These are phyloP conservation scores for Fusarium falciforme DNA, from an alignment of 2,329 filamentous ascomycete genomes.

Conservation along the genomic window DNA sequence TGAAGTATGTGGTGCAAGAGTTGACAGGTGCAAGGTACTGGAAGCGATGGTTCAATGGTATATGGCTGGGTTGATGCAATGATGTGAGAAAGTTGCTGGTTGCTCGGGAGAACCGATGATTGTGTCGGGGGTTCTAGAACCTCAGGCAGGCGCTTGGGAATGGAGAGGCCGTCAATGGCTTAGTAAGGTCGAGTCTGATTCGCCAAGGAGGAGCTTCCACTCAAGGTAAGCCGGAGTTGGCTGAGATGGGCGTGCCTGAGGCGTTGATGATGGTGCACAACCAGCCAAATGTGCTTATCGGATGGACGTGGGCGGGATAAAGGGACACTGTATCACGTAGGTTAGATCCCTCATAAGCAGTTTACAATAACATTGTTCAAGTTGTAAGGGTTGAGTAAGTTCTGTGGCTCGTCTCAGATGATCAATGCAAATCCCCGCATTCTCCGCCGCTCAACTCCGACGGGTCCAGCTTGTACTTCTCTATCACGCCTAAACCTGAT, in stretches of 20 bases:
- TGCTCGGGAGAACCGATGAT: conserved; percentile 12
- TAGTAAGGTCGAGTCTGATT: conserved; percentile 26
- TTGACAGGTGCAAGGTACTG: not conserved
- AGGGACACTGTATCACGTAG: not conserved
- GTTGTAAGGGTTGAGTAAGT: not conserved
- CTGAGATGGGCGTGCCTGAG: not conserved
- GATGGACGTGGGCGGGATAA: not conserved
- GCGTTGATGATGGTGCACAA: not conserved
- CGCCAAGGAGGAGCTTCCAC: not conserved
- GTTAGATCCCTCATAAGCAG: not conserved
- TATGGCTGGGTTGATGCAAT: conserved; percentile 12
- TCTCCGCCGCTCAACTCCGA: not conserved
- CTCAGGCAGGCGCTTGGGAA: not conserved
- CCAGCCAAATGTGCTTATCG: not conserved
- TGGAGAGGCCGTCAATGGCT: conserved; percentile 16
- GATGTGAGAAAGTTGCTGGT: conserved; percentile 21
- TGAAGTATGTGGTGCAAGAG: not conserved
- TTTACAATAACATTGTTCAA: not conserved
- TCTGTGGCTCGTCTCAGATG: conserved; percentile 2
- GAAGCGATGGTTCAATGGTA: conserved; percentile 5
- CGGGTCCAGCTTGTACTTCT: not conserved
- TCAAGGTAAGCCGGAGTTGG: not conserved
- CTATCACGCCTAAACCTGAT: conserved; percentile 5
- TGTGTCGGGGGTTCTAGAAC: conserved; percentile 27
- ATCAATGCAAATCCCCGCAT: conserved; percentile 17